phyloP scores from a whole-genome alignment of 495 filamentous ascomycete species.

The Penicillium ucsense region DNA sequence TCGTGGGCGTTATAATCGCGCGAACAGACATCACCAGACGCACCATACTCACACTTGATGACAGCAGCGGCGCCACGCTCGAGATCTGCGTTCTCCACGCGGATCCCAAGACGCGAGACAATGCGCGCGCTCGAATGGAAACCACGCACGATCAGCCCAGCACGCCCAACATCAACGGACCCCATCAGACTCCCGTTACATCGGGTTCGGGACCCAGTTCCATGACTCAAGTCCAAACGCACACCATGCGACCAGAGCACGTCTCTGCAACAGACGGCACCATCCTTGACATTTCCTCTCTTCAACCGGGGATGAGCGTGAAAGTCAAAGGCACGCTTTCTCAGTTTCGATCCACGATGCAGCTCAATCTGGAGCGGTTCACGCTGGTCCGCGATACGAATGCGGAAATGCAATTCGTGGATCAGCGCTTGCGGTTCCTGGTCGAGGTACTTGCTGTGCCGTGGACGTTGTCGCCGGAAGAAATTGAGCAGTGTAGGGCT shows the following conservation, averaged over 20 bases:
- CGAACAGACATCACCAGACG: conserved; percentile 53
- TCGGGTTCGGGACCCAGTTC: not conserved
- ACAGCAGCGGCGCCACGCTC: conserved; percentile 72
- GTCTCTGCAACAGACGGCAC: conserved; percentile 19
- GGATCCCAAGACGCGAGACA: conserved; percentile 1
- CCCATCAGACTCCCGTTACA: not conserved
- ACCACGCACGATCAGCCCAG: not conserved
- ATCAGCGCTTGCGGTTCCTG: conserved; percentile 52
- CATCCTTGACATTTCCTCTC: conserved; percentile 28
- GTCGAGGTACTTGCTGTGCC: conserved; percentile 54
- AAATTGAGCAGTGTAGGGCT: conserved; percentile 43
- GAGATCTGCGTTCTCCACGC: conserved; percentile 40
- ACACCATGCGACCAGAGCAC: conserved; percentile 8
- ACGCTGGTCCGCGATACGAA: conserved; percentile 50
- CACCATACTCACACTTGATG: conserved; percentile 66
- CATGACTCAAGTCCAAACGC: not conserved
- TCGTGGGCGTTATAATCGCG: conserved; percentile 69
- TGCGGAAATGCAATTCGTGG: conserved; percentile 70
- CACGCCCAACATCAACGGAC: not conserved
- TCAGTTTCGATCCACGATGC: conserved; percentile 50
- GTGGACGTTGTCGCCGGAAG: conserved; percentile 51
- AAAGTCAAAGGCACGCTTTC: conserved; percentile 69
- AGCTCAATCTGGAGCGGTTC: conserved; percentile 63
- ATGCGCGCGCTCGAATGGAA: not conserved
- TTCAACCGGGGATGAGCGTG: conserved; percentile 60